Evolutionary conservation across 192 early-diverging fungal species (phyloP).

Genomic region (Entomortierella lignicola): DNA sequence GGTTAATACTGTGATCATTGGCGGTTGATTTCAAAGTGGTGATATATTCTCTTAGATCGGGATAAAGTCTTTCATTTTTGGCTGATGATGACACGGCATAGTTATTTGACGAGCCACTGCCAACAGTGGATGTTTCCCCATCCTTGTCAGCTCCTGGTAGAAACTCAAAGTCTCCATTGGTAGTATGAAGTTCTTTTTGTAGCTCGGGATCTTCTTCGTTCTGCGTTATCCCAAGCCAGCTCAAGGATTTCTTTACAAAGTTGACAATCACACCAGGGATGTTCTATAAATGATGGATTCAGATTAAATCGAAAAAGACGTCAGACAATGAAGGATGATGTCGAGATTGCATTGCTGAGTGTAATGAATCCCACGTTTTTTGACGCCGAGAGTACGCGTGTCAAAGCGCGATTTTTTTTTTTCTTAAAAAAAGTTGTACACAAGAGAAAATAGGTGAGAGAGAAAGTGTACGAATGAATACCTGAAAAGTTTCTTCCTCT

Average conservation of each 20-base stretch:
- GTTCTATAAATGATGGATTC: background rate
- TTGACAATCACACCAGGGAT: conserved; percentile 17
- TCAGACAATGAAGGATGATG: no score
- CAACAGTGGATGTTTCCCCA: background rate
- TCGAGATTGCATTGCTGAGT: no score
- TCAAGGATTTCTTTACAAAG: conserved; percentile 27
- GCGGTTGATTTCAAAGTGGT: background rate
- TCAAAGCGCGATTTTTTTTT: no score
- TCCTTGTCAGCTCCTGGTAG: conserved; percentile 5
- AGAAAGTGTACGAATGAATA: background rate
- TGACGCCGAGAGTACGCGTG: background rate
- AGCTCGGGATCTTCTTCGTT: conserved; percentile 3
- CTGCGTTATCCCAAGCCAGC: conserved; percentile 23
- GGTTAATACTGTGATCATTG: background rate
- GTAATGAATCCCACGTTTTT: background rate
- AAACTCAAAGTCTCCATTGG: conserved; percentile 15
- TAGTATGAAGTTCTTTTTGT: conserved; percentile 15
- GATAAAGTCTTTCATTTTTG: conserved; percentile 4
- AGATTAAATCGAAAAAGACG: no score
- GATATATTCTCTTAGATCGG: conserved; percentile 24
- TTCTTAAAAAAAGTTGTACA: background rate
- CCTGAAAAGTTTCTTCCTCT: background rate
- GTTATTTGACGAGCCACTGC: background rate
- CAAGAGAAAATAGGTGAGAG: background rate
- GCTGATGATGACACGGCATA: background rate